Percentiles rank a stretch among this genome's conserved stretches.
These are phyloP conservation scores for Nakazawaea molendinolei DNA, from an alignment of 805 yeast species.

Conservation along the genomic window DNA sequence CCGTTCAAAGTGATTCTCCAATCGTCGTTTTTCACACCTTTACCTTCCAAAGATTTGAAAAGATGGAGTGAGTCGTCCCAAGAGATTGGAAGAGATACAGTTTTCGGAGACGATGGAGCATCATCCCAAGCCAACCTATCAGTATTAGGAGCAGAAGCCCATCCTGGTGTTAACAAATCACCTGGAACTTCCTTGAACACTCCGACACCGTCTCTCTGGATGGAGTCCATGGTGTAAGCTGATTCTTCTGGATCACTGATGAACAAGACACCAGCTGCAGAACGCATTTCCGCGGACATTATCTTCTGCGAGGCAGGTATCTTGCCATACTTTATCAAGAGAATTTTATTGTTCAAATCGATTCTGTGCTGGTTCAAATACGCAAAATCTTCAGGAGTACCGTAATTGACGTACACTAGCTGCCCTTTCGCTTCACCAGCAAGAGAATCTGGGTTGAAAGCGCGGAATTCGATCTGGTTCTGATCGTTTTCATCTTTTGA, in stretches of 20 bases:
- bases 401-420: conserved; percentile 62
- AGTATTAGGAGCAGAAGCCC: conserved; percentile 40
- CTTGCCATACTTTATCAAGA: conserved; percentile 54
- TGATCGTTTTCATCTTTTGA: background rate
- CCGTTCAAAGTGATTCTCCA: conserved; percentile 27
- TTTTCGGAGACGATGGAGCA: conserved; percentile 51
- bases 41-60: conserved; percentile 28
- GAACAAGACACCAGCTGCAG: conserved; percentile 64
- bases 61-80: conserved; percentile 57
- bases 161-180: conserved; percentile 75
- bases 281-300: conserved; percentile 44
- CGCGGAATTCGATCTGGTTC: conserved; percentile 27
- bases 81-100: conserved; percentile 75
- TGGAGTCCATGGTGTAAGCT: conserved; percentile 33
- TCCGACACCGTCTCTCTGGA: conserved; percentile 53
- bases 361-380: conserved; percentile 30
- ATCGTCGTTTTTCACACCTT: conserved; percentile 29
- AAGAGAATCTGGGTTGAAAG: conserved; percentile 66
- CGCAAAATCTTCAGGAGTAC: conserved; percentile 48
- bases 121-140: conserved; percentile 36
- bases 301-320: conserved; percentile 46
- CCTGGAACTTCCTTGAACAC: conserved; percentile 61
- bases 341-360: conserved; percentile 40
- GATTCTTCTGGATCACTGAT: conserved; percentile 38
- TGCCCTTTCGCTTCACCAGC: conserved; percentile 49